Evolutionary conservation across 2,329 filamentous ascomycete genomes (phyloP).

Genomic region (Monilinia vaccinii-corymbosi): DNA sequence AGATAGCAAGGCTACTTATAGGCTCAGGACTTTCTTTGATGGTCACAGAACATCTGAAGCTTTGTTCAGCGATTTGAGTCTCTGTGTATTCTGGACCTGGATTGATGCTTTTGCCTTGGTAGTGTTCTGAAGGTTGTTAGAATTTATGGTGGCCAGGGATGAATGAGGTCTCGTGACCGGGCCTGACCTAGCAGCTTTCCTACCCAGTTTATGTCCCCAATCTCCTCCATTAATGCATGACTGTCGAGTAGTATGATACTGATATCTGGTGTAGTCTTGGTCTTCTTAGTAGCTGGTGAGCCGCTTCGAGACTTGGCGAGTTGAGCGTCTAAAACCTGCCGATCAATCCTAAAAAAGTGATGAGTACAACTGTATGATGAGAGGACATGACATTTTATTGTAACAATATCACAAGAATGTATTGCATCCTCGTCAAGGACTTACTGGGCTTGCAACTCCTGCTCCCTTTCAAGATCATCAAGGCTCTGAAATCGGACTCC

Average conservation of each 20-base stretch:
- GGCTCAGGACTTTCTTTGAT: not conserved
- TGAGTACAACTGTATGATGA: not conserved
- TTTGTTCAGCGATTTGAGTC: not conserved
- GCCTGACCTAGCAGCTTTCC: slow-evolving; percentile 22
- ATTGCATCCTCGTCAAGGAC: not conserved
- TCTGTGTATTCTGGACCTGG: not conserved
- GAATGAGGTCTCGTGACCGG: not conserved
- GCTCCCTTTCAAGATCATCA: not conserved
- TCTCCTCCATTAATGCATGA: slow-evolving; percentile 15
- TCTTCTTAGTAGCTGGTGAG: slow-evolving; percentile 10
- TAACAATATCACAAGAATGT: too few relatives aligned
- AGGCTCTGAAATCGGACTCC: not conserved
- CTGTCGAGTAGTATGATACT: slow-evolving; percentile 12
- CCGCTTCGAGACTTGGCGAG: not conserved
- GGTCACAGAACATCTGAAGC: not conserved
- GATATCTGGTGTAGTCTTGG: slow-evolving; percentile 11
- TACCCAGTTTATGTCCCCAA: slow-evolving; percentile 27
- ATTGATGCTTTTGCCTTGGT: slow-evolving; percentile 13
- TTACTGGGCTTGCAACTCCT: slow-evolving; percentile 1
- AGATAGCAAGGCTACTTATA: not conserved
- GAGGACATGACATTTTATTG: too few relatives aligned
- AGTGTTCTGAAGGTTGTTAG: slow-evolving; percentile 22
- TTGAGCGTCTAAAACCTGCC: not conserved
- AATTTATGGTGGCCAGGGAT: not conserved
- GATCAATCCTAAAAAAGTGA: not conserved